These are phyloP conservation scores for Russula sp. DNA, from an alignment of 768 basidiomycete genomes.

Conservation along the genomic window DNA sequence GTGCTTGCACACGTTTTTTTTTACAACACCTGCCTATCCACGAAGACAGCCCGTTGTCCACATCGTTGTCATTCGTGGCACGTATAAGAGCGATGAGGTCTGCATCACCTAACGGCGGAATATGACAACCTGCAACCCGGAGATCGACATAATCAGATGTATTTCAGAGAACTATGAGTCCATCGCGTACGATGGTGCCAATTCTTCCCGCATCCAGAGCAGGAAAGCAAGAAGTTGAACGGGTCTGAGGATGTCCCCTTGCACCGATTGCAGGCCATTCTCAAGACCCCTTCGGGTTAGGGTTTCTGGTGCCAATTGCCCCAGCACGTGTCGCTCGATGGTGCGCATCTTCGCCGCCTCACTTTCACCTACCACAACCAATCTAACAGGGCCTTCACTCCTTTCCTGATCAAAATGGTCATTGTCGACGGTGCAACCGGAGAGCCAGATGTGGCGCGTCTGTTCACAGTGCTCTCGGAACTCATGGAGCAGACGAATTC, in stretches of 20 bases:
- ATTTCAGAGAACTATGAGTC: not conserved
- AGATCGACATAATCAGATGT: not conserved
- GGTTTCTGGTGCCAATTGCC: not conserved
- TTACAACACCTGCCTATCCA: slow-evolving; percentile 31
- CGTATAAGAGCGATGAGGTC: slow-evolving; percentile 26
- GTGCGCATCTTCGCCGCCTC: not conserved
- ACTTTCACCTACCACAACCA: not conserved
- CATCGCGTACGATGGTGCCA: slow-evolving; percentile 32
- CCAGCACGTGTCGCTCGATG: not conserved
- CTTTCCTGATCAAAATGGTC: slow-evolving; percentile 34
- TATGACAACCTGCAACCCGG: slow-evolving; percentile 27
- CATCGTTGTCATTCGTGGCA: slow-evolving; percentile 25
- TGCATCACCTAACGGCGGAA: slow-evolving; percentile 26
- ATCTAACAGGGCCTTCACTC: not conserved
- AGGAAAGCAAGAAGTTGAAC: slow-evolving; percentile 30
- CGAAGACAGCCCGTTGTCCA: slow-evolving; percentile 21
- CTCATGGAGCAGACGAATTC: slow-evolving; percentile 77
- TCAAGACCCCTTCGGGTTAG: slow-evolving; percentile 22
- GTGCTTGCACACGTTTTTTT: slow-evolving; percentile 16
- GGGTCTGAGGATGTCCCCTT: slow-evolving; percentile 18
- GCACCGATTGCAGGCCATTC: slow-evolving; percentile 23
- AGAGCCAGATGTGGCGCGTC: slow-evolving; percentile 54
- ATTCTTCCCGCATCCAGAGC: slow-evolving; percentile 28
- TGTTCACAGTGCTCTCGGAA: slow-evolving; percentile 66
- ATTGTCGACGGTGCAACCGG: slow-evolving; percentile 40